Base-by-base conservation (phyloP, 140 eudicot genomes). In the Ambrosia hybrid region DNA sequence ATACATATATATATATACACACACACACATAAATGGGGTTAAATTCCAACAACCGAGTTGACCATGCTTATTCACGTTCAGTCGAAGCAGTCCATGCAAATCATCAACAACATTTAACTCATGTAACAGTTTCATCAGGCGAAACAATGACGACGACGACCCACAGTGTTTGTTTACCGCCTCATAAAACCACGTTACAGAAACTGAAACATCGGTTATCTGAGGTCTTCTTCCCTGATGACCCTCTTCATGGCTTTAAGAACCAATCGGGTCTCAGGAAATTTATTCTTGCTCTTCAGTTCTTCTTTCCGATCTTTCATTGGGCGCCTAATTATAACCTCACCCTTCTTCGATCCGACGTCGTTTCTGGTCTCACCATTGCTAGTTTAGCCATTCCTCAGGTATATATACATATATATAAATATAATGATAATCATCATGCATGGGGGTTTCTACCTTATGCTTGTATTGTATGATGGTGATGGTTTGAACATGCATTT, bases 381-480 rank as follows among this genome's bases (percentile, higher is more conserved):
- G 99, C 99, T 0, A 95, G 99, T 67, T 87, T 95, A 16, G 90
- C 99, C 1, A 95, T 95, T 17, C 99, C 99, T 30, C 99, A 94
- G 96, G 99, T 93, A 76, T 36, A 34, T 0, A 46, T 43, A n/a
- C n/a, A n/a, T n/a, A n/a, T n/a, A n/a, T n/a, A n/a, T n/a, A n/a
- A n/a, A n/a, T n/a, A n/a, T n/a, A n/a, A n/a, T n/a, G n/a, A n/a
- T n/a, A n/a, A n/a, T n/a, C n/a, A 30, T 30, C 34, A 56, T 78
- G 70, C 74, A 78, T 57, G 53, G 65, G 14, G 16, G 38, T 49
- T 78, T 78, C 78, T 78, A 72, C 70, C 11, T 37, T 49, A 30
- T 2, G 78, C 78, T 65, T 17, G 34, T 30, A 30, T 30, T 30
- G 34, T 30, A 30, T 3, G 60, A 1, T 14, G 33, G 53, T 62